Base-by-base conservation (phyloP, 345 rosid species). In the Abelmoschus esculentus region DNA sequence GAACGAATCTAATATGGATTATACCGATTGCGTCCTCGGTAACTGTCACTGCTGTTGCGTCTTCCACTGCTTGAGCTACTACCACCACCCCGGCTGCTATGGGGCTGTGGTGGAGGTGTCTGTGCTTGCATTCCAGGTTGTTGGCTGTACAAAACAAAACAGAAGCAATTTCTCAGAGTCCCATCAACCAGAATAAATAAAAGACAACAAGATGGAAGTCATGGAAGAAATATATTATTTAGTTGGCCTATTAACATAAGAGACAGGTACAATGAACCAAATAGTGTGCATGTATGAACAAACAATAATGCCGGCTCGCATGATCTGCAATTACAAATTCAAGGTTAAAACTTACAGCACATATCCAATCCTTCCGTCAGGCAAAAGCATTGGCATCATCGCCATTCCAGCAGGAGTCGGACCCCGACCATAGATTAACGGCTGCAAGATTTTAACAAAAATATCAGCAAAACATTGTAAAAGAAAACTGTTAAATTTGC, bases 361-460 rank as follows among this genome's bases (percentile, higher is more conserved):
- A 53, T 95, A 91, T 83, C 97, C 99, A 42, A 95, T 83, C 78
- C 97, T 86, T 77, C 97, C 99, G 75, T 95, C 96, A 26, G 97
- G 99, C 66, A 95, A 77, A 84, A 95, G 86, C 88, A 95, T 91
- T 28, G 96, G 97, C 93, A 87, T 80, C 99, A 95, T 95, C 47
- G 97, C 84, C 97, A 95, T 91, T 59, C 96, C 96, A 71, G 90
- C 80, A 52, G 91, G 89, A 67, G 83, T 73, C 11, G 87, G 83
- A 69, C 91, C 97, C 77, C 89, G 83, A 29, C 96, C 97, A 66
- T 91, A 88, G 79, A 88, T 80, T 83, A 89, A 17, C 17, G 97
- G 93, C 98, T 93, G 91, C 88, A 78, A 69, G 47, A 73, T 55
- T 58, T 29, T 26, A 38, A 59, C 36, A 72, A 19, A 52, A 50